Evolutionary conservation across 108 stramenopile genomes (phyloP), one percentile per base, ranked within the genome.

Genomic region (Nitzschia inconspicua): DNA sequence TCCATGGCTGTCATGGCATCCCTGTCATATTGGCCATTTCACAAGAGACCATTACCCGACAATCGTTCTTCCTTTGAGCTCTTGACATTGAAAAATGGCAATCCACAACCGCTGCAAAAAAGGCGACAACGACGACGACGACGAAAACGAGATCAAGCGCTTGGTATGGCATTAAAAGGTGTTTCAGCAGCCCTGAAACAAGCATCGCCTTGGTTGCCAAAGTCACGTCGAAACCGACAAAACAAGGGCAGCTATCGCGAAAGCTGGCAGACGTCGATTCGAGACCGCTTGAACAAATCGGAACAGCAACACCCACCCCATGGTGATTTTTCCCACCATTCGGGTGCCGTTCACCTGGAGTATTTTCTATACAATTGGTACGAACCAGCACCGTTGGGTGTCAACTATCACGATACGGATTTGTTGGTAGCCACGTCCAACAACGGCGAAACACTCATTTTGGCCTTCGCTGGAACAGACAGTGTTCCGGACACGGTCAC

Each of bases 341-440:
- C n/a, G n/a, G n/a, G n/a, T n/a, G n/a, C n/a, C n/a, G n/a, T n/a
- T n/a, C 4, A 20, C 9, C 53, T 82, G 25, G 53, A 78, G 32
- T 82, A 52, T 30, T 42, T 36, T 11, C 51, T 82, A 11, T 63
- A 66, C 23, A 63, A 82, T 41, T 82, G 80, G 80, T 43, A 77
- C 47, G 80, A 82, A 44, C 24, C 44, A 20, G 43, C 63, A 9
- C 32, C 20, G 23, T 54, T 69, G 8, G 68, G 67, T 6, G 68
- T 80, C n/a, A 60, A 62, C 42, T 82, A 56, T 53, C 80, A 82
- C 35, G 80, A 82, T 54, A 82, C 77, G 11, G 80, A 82, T 25
- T 44, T 82, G 0, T 31, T 82, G 3, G 44, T 82, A 34, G 43
- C 76, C 9, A 77, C 75, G 0, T 68, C 56, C 14, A 52, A 44